Percentiles rank a stretch among this genome's conserved stretches.
These are phyloP conservation scores for Tylopilus plumbeoviolaceoides DNA, from an alignment of 768 basidiomycete species.

Conservation along the genomic window DNA sequence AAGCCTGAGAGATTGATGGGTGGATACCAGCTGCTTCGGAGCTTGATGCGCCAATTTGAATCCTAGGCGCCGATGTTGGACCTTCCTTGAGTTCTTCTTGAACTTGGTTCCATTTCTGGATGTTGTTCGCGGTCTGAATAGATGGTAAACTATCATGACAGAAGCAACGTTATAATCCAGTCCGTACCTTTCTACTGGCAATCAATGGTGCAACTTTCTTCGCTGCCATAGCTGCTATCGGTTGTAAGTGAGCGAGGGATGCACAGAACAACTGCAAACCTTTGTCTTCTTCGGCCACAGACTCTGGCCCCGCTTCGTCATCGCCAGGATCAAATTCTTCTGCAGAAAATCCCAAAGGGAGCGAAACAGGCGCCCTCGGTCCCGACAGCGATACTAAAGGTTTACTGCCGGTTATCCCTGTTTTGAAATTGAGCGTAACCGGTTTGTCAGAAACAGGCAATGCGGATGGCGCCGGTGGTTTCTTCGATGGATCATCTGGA, in stretches of 20 bases:
- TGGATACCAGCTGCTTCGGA: slow-evolving; percentile 5
- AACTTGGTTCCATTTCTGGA: slow-evolving; percentile 96
- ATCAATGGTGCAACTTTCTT: slow-evolving; percentile 81
- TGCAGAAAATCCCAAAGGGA: slow-evolving; percentile 62
- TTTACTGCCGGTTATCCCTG: slow-evolving; percentile 24
- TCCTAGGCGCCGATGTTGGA: slow-evolving; percentile 24
- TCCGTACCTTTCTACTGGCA: slow-evolving; percentile 75
- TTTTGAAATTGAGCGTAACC: slow-evolving; percentile 72
- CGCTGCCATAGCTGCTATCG: slow-evolving; percentile 38
- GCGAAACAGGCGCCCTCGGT: slow-evolving; percentile 36
- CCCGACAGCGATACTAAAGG: slow-evolving; percentile 17
- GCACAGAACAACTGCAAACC: slow-evolving; percentile 12
- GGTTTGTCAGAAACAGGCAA: slow-evolving; percentile 78
- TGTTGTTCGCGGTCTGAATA: slow-evolving; percentile 77
- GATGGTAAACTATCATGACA: slow-evolving; percentile 1
- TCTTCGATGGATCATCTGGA: slow-evolving; percentile 34
- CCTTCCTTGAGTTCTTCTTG: slow-evolving; percentile 76
- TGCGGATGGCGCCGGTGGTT: slow-evolving; percentile 54
- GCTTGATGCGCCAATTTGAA: slow-evolving; percentile 6
- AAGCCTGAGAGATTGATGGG: slow-evolving; percentile 4
- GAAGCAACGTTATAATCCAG: neutral
- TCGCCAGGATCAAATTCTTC: slow-evolving; percentile 49
- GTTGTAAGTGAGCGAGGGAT: slow-evolving; percentile 8
- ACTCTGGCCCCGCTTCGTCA: slow-evolving; percentile 42
- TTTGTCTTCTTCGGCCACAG: slow-evolving; percentile 46